These are phyloP conservation scores for Phialophora chinensis DNA, from an alignment of 2,329 filamentous ascomycete species.

Conservation along the genomic window DNA sequence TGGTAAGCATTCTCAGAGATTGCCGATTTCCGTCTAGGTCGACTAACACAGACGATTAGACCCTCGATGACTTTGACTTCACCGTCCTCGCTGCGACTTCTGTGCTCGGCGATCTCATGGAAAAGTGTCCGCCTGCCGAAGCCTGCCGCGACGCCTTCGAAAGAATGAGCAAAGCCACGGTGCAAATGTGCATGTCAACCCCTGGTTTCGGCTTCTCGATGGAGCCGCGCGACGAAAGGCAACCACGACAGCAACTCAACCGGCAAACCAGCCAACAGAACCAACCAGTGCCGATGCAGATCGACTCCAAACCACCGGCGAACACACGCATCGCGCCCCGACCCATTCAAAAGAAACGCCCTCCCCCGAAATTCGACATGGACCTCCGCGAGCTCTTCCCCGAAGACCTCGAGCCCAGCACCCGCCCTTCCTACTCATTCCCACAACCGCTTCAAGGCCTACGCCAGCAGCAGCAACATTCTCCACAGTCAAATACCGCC, in stretches of 20 bases:
- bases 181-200: constrained; percentile 90
- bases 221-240: constrained; percentile 25
- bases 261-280: constrained; percentile 45
- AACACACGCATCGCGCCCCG: constrained; percentile 25
- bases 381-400: constrained; percentile 60
- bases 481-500: constrained; percentile 1
- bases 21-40: background rate
- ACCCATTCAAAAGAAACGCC: constrained; percentile 43
- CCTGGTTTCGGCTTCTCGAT: constrained; percentile 71
- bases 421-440: constrained; percentile 32
- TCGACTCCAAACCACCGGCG: constrained; percentile 26
- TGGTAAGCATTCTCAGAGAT: constrained; percentile 64
- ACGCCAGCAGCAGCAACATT: constrained; percentile 13
- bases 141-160: constrained; percentile 94
- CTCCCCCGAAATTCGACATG: constrained; percentile 64
- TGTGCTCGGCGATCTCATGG: constrained; percentile 86
- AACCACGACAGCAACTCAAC: constrained; percentile 39
- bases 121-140: constrained; percentile 93
- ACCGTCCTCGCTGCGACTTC: constrained; percentile 92
- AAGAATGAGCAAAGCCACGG: constrained; percentile 90
- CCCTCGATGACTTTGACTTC: constrained; percentile 96
- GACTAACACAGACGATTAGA: constrained; percentile 50
- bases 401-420: constrained; percentile 47
- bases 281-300: constrained; percentile 34
- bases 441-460: constrained; percentile 25